Evolutionary conservation across 2,329 filamentous ascomycete species (phyloP), one percentile per base, ranked within the genome.

Genomic region (Stagonosporopsis vannaccii): DNA sequence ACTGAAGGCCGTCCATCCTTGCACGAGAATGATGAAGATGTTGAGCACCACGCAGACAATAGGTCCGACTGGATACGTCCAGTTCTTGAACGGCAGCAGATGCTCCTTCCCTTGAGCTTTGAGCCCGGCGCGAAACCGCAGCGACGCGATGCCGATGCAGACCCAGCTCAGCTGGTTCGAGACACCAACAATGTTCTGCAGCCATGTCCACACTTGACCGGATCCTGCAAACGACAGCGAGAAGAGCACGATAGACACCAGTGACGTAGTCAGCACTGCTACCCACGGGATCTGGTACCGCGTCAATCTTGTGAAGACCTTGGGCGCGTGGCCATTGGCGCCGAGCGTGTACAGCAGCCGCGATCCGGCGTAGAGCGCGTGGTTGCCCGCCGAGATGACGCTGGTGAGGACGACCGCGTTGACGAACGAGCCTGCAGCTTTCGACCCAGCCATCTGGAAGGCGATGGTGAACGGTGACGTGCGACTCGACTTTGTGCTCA

Each of bases 381-480:
- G 84, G 66, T 85, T 85, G 30, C 82, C 85, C 25, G 86, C 83
- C 12, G 79, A 82, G 33, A 87, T 75, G 4, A 87, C 84, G 6
- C 83, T 82, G n/a, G 86, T 82, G 22, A 87, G 79, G 59, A 89
- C 84, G 25, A 89, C 82, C 8, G 81, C 86, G 67, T 90, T 90
- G 76, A 90, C 85, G 45, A 90, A 82, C 1, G 81, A 83, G 2
- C 85, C 85, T 13, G 89, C 79, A 2, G 82, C 82, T 15, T 76
- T 74, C 25, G 90, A 85, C 22, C 86, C 85, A 1, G 87, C 86
- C 59, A 85, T 81, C 58, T 84, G 76, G 59, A 87, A 86, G 8
- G 85, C 84, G 57, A 90, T 84, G 33, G 90, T 87, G 66, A 90
- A 89, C 0, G 88, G 88, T 0, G 84, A 86, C 7, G 82, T 81